Evolutionary conservation across 2,329 filamentous ascomycete genomes (phyloP).

Genomic region (Trichoderma lentiforme): DNA sequence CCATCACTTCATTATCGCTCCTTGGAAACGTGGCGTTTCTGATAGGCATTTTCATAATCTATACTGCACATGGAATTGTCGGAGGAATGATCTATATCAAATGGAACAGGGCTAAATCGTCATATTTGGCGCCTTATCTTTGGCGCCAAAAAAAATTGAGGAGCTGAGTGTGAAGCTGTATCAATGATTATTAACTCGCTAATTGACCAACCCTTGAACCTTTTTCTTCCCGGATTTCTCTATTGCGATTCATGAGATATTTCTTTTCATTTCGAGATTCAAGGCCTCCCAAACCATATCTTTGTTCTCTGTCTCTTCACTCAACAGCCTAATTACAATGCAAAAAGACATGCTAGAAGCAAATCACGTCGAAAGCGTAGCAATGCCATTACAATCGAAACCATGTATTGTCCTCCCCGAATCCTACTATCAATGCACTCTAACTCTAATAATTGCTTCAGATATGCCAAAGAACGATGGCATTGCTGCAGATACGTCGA

Average conservation of each 20-base stretch:
- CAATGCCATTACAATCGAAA: background rate
- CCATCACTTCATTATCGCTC: background rate
- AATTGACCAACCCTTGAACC: background rate
- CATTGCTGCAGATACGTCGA: background rate
- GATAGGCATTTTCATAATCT: background rate
- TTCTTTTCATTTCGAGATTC: background rate
- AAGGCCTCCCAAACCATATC: background rate
- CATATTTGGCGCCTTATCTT: background rate
- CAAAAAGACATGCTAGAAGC: background rate
- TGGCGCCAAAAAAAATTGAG: background rate
- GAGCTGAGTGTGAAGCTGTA: background rate
- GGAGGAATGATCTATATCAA: background rate
- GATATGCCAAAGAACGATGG: background rate
- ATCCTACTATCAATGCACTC: background rate
- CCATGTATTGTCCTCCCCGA: background rate
- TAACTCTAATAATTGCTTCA: background rate
- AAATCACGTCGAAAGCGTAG: background rate
- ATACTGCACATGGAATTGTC: background rate
- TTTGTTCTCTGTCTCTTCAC: background rate
- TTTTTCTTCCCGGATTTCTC: background rate
- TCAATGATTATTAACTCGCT: background rate
- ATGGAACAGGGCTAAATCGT: background rate
- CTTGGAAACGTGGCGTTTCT: background rate
- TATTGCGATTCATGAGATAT: background rate
- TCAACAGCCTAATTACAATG: background rate